A percentile compares a stretch with the other conserved stretches of the same genome.
phyloP scores from a whole-genome alignment of 805 yeast genomes.

The Saccharomycopsis sp. region DNA sequence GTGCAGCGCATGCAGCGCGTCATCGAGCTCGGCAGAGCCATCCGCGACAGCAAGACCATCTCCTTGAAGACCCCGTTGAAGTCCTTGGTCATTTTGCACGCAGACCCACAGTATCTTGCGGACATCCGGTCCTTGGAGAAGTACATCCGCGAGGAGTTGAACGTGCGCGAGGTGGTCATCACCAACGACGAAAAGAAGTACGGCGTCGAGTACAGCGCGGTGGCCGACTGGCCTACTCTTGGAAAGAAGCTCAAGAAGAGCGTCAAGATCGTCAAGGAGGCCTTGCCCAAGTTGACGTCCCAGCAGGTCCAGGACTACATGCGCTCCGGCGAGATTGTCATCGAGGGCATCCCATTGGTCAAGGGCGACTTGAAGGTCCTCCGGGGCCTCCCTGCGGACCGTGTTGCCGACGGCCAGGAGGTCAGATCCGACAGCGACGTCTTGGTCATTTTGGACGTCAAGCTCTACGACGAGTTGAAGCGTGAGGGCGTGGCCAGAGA shows the following conservation, averaged over 20 bases:
- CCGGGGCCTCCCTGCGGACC: conserved; percentile 73
- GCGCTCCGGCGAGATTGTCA: conserved; percentile 64
- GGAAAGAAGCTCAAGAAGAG: conserved; percentile 97
- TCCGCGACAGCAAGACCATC: conserved; percentile 92
- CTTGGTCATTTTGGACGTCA: conserved; percentile 81
- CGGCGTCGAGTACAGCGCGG: conserved; percentile 87
- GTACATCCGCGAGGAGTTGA: conserved; percentile 86
- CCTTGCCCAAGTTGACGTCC: conserved; percentile 75
- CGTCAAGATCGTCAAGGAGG: conserved; percentile 89
- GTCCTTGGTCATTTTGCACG: conserved; percentile 77
- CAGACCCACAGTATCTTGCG: conserved; percentile 62
- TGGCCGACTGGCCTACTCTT: conserved; percentile 98
- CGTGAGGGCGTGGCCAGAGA: conserved; percentile 96
- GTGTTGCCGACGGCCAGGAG: conserved; percentile 65
- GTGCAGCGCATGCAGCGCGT: conserved; percentile 95
- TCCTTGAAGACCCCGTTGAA: conserved; percentile 94
- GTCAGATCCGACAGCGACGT: conserved; percentile 86
- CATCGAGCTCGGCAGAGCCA: conserved; percentile 90
- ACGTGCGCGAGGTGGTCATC: conserved; percentile 76
- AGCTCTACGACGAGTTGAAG: conserved; percentile 78
- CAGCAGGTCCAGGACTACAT: conserved; percentile 75
- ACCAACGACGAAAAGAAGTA: conserved; percentile 87
- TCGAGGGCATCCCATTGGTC: conserved; percentile 83
- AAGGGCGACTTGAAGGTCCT: conserved; percentile 85
- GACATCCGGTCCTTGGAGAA: conserved; percentile 73